Evolutionary conservation across 2,329 filamentous ascomycete genomes (phyloP), one percentile per base, ranked within the genome.

Genomic region (Alternaria alternata): DNA sequence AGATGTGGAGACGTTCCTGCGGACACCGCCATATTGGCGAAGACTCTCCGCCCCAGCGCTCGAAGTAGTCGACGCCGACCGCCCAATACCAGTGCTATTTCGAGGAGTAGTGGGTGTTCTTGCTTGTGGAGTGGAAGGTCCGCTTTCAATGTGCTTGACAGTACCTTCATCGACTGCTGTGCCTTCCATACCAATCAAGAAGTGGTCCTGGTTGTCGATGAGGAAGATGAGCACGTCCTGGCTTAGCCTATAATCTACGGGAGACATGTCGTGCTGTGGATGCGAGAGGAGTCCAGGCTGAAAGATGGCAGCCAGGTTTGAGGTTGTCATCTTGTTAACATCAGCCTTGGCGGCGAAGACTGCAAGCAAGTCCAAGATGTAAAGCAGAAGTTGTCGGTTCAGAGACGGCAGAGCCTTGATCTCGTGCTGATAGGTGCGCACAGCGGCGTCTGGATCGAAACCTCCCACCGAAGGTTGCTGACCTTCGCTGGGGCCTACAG

Each of bases 161-260:
- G 87, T 89, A 62, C 88, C 89, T 75, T 96, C 92, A 75, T 97
- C 94, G n/a, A 94, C 92, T n/a, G 89, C 94, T n/a, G 94, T 97
- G 44, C 95, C 95, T 75, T 93, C 92, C 95, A 99, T 99, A 56
- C 95, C 95, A 66, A 99, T 96, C 66, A 99, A 83, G 83, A 99
- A 99, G 79, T 97, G 92, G 74, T 99, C 95, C 78, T 99, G 95
- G 72, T 99, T 97, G 75, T 98, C 94, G 67, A 99, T 99, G 69
- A 99, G 82, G 79, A 99, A 99, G 51, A 99, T 97, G 65, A 99
- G 86, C 20, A 99, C 94, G 72, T 95, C 94, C 83, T 99, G 95
- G 75, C 96, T 98, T 6, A 99, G 83, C 32, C 93, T 89, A 77
- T 99, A 99, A 75, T 98, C 94, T 58, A 91, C 88, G 0, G 95